phyloP scores from a whole-genome alignment of 2,329 filamentous ascomycete genomes.

The Hymenoscyphus fraxineus region DNA sequence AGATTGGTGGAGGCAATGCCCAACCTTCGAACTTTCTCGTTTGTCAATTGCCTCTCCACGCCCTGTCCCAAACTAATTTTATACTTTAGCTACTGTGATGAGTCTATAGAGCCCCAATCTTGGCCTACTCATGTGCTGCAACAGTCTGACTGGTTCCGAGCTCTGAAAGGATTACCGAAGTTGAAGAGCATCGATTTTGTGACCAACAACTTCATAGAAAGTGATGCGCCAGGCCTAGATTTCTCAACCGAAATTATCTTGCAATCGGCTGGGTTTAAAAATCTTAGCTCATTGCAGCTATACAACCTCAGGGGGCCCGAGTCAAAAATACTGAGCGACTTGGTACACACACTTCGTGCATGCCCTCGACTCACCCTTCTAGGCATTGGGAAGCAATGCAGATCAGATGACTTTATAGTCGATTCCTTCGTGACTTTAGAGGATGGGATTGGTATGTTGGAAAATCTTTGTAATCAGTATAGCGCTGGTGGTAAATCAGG shows the following conservation, averaged over 20 bases:
- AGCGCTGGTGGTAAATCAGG: neutral
- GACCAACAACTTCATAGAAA: neutral
- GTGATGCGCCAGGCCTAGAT: neutral
- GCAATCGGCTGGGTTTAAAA: slow-evolving; percentile 10
- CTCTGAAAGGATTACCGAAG: slow-evolving; percentile 5
- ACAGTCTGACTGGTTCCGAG: slow-evolving; percentile 5
- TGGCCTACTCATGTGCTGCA: slow-evolving; percentile 10
- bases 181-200: slow-evolving; percentile 7
- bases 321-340: slow-evolving; percentile 1
- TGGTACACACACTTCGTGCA: slow-evolving; percentile 1
- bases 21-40: slow-evolving; percentile 17
- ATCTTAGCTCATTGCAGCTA: slow-evolving; percentile 15
- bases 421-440: slow-evolving; percentile 5
- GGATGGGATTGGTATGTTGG: slow-evolving; percentile 5
- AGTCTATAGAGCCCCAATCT: slow-evolving; percentile 5
- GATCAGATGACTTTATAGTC: neutral
- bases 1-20: slow-evolving; percentile 13
- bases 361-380: slow-evolving; percentile 11
- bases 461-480: slow-evolving; percentile 10
- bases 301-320: slow-evolving; percentile 10
- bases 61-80: neutral
- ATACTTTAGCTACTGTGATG: neutral
- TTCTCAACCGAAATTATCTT: neutral
- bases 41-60: neutral
- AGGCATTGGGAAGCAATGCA: slow-evolving; percentile 7